Conservation (phyloP, 176 grass and related monocot species). For the Elymus sibiricus region DNA sequence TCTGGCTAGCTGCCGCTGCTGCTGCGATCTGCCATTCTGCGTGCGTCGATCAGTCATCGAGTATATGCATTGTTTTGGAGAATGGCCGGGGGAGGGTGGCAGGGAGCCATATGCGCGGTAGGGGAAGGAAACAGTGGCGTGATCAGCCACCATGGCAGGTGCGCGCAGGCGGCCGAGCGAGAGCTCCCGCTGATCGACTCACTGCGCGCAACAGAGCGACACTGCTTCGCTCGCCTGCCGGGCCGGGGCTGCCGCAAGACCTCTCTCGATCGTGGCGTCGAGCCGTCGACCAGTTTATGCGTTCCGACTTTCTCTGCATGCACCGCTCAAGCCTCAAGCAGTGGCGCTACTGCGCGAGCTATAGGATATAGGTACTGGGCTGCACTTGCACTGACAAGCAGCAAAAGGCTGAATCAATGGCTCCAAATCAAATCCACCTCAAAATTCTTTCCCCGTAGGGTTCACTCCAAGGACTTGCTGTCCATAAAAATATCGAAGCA, state of each 20-base stretch:
- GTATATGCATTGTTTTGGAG: background rate
- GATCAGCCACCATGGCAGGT: constrained; percentile 13
- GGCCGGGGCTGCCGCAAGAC: constrained; percentile 17
- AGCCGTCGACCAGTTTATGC: background rate
- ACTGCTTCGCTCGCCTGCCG: background rate
- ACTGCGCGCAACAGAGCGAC: background rate
- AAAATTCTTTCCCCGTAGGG: background rate
- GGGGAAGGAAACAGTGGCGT: constrained; percentile 27
- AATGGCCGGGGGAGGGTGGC: background rate
- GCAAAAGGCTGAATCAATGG: background rate
- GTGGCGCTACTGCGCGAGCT: background rate
- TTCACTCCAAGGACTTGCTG: background rate
- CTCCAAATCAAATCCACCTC: background rate
- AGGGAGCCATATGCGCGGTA: background rate
- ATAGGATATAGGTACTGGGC: background rate
- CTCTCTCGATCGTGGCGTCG: background rate
- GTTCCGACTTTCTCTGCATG: background rate
- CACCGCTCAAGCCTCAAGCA: background rate
- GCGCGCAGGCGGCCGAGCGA: background rate
- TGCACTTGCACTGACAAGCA: background rate
- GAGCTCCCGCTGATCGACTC: background rate
- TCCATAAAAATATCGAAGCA: background rate
- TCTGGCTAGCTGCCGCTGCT: background rate
- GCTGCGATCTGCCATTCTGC: background rate
- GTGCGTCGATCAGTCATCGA: constrained; percentile 18